Conservation (phyloP, 2,329 filamentous ascomycete species). For the Fusarium nisikadoi region DNA sequence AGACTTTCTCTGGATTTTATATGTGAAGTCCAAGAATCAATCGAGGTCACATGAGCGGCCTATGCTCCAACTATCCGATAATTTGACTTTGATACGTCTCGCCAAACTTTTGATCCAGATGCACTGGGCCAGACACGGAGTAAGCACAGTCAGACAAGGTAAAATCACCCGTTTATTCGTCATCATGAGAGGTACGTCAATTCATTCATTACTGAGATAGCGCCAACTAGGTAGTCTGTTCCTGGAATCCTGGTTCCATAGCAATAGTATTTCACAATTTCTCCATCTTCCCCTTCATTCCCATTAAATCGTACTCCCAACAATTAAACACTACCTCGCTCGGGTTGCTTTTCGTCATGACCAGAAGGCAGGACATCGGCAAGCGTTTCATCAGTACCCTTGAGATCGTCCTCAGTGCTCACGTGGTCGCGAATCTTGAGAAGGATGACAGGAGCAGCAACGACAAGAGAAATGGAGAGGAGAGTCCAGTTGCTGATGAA, state of each 20-base stretch:
- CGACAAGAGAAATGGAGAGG: slow-evolving; percentile 75
- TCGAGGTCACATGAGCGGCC: neutral
- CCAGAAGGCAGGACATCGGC: slow-evolving; percentile 68
- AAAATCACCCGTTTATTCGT: neutral
- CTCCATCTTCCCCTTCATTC: neutral
- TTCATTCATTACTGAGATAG: slow-evolving; percentile 11
- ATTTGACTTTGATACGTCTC: neutral
- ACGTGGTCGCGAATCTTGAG: slow-evolving; percentile 84
- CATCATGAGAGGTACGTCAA: neutral
- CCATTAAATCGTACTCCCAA: neutral
- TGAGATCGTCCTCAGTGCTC: slow-evolving; percentile 82
- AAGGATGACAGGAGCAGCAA: slow-evolving; percentile 83
- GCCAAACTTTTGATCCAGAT: neutral
- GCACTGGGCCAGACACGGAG: neutral
- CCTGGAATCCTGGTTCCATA: neutral
- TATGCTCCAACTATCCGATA: neutral
- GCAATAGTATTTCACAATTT: slow-evolving; percentile 1
- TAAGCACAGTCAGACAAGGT: neutral
- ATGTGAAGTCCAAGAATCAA: neutral
- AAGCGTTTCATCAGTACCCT: slow-evolving; percentile 84
- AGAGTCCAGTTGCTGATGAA: slow-evolving; percentile 81
- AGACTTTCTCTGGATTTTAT: rapidly evolving
- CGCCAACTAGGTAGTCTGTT: neutral
- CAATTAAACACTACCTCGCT: slow-evolving; percentile 3
- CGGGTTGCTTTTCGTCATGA: slow-evolving; percentile 29